Base-by-base conservation (phyloP, 208 protist species). In the Leishmania turanica region DNA sequence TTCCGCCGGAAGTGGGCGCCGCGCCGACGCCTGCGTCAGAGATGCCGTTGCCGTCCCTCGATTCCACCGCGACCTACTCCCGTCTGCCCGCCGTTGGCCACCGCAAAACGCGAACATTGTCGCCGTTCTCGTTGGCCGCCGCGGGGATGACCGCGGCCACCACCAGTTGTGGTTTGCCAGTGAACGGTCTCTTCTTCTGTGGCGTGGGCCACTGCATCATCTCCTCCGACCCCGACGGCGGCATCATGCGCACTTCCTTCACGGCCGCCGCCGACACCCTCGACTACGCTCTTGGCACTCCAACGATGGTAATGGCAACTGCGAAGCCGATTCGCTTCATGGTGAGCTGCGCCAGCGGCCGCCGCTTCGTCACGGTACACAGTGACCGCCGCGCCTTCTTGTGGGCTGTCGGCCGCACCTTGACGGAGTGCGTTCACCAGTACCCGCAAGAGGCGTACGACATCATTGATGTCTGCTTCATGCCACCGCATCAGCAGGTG, bases 361-460 rank as follows among this genome's bases (percentile, higher is more conserved):
- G 90, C 54, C 85, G 89, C 81, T 88, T 95, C 73, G 87, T 90
- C 19, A 97, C 94, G 9, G 88, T 90, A 51, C 94, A 97, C 86
- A 89, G 92, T 49, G 90, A 97, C 75, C 89, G 94, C 8, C 89
- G 92, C 17, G 88, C 95, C 42, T 69, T 91, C 71, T 77, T 97
- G 76, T 97, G 94, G 94, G 73, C 84, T n/a, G 86, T 96, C 58
- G 89, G 88, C 6, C 92, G 92, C 56, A 86, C 88, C 73, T 78
- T 75, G 13, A 88, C 86, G 5, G 94, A 97, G 81, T 79, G 92
- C n/a, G 70, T 92, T 1, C 90, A 93, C 75, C 82, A 89, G 69
- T 93, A 90, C 79, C 92, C 94, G 34, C 90, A 95, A 62, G 91
- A 97, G 81, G 86, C 91, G 24, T 92, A 96, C 76, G 94, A 96